phyloP scores from a whole-genome alignment of 768 basidiomycete species.

The Asterophora lycoperdoides region DNA sequence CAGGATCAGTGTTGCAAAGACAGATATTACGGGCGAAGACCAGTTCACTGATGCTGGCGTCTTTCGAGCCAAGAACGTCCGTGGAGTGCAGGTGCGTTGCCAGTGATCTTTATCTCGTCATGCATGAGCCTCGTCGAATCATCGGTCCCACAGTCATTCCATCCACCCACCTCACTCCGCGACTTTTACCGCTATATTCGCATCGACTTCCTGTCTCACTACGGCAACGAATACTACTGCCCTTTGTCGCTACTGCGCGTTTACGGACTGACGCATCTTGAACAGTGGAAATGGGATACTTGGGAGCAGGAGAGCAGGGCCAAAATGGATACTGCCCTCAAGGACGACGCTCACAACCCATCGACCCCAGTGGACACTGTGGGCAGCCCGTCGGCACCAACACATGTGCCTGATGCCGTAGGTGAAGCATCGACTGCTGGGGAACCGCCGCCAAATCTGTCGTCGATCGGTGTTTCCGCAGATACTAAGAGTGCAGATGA shows the following conservation, averaged over 20 bases:
- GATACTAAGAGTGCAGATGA: background rate
- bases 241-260: constrained; percentile 90
- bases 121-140: background rate
- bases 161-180: constrained; percentile 63
- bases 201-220: constrained; percentile 90
- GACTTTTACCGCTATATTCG: constrained; percentile 94
- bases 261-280: constrained; percentile 94
- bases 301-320: constrained; percentile 71
- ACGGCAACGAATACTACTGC: constrained; percentile 94
- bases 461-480: background rate
- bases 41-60: constrained; percentile 74
- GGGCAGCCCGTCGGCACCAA: background rate
- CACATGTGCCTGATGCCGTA: background rate
- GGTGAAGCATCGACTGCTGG: background rate
- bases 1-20: constrained; percentile 81
- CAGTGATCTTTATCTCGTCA: background rate
- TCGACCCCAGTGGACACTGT: background rate
- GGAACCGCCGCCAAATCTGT: background rate
- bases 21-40: constrained; percentile 55
- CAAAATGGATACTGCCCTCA: constrained; percentile 35
- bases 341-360: constrained; percentile 20
- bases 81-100: constrained; percentile 81
- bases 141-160: constrained; percentile 55
- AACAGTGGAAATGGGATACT: constrained; percentile 90
- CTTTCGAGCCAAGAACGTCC: constrained; percentile 82